phyloP scores from a whole-genome alignment of 192 early-diverging fungal species.

The Rhizophagus sp. region DNA sequence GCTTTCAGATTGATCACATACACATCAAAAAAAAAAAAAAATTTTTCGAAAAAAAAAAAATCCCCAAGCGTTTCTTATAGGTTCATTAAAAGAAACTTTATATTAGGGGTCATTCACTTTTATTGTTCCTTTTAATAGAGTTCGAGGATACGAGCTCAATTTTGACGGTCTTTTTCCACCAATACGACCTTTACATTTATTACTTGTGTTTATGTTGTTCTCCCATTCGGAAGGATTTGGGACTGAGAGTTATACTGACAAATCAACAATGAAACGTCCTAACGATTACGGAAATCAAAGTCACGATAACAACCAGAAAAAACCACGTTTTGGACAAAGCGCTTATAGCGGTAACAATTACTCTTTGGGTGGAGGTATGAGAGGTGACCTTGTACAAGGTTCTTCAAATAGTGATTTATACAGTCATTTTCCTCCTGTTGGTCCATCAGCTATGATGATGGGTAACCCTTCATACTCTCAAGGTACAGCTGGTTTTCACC shows the following conservation, averaged over 20 bases:
- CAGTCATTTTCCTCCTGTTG: conserved; percentile 33
- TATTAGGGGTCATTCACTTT: not conserved
- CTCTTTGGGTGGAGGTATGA: conserved; percentile 22
- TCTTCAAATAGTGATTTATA: conserved; percentile 22
- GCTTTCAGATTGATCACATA: not conserved
- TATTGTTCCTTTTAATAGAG: not conserved
- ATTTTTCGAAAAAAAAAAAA: not conserved
- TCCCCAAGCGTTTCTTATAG: not conserved
- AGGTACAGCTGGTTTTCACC: conserved; percentile 28
- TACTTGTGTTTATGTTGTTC: conserved; percentile 16
- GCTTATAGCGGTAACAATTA: conserved; percentile 33
- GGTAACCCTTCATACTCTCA: conserved; percentile 29
- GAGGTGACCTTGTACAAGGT: conserved; percentile 23
- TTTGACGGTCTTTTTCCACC: not conserved
- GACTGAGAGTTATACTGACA: conserved; percentile 9
- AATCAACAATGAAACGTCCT: conserved; percentile 56
- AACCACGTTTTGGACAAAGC: conserved; percentile 57
- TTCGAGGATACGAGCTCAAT: not conserved
- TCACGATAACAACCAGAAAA: conserved; percentile 53
- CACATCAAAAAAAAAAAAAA: not conserved
- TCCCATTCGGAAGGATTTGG: not conserved
- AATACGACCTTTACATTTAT: not conserved
- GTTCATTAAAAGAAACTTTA: not conserved
- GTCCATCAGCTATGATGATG: conserved; percentile 47
- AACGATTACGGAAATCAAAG: conserved; percentile 58